These are phyloP conservation scores for Heterococcus sp. DNA, from an alignment of 108 stramenopile genomes.

Conservation along the genomic window DNA sequence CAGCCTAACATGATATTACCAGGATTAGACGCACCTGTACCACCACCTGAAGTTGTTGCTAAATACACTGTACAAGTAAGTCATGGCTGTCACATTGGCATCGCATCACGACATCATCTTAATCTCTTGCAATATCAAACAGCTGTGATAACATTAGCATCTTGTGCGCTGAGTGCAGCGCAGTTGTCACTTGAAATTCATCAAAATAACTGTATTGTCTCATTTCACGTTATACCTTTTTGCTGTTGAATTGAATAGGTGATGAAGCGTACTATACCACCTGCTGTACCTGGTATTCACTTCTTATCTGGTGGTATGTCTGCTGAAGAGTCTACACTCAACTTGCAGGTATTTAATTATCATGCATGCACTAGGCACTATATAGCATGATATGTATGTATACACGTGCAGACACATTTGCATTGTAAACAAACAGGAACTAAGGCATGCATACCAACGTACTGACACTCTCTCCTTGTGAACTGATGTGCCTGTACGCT, in stretches of 20 bases:
- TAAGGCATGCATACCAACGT: too few relatives aligned
- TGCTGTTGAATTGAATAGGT: constrained; percentile 23
- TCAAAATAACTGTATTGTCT: not conserved
- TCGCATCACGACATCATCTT: not conserved
- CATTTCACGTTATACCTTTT: not conserved
- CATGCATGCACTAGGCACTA: constrained; percentile 49
- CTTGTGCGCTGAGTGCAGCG: not conserved
- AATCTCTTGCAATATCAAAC: not conserved
- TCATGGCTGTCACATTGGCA: not conserved
- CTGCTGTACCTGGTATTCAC: constrained; percentile 74
- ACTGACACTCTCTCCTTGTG: not conserved
- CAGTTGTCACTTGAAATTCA: not conserved
- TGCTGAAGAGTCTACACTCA: constrained; percentile 68
- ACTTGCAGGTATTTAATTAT: constrained; percentile 71
- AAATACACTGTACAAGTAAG: constrained; percentile 62
- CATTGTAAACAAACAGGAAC: not conserved
- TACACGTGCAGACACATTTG: not conserved
- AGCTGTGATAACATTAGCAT: not conserved
- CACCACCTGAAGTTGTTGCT: constrained; percentile 71
- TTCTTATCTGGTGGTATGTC: constrained; percentile 79
- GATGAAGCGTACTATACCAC: constrained; percentile 73
- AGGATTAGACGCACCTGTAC: constrained; percentile 28
- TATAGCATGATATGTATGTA: not conserved
- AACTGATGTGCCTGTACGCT: not conserved
- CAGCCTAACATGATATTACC: constrained; percentile 70